These are phyloP conservation scores for Sphenostylis stenocarpa DNA, from an alignment of 306 rosid species.

Conservation along the genomic window DNA sequence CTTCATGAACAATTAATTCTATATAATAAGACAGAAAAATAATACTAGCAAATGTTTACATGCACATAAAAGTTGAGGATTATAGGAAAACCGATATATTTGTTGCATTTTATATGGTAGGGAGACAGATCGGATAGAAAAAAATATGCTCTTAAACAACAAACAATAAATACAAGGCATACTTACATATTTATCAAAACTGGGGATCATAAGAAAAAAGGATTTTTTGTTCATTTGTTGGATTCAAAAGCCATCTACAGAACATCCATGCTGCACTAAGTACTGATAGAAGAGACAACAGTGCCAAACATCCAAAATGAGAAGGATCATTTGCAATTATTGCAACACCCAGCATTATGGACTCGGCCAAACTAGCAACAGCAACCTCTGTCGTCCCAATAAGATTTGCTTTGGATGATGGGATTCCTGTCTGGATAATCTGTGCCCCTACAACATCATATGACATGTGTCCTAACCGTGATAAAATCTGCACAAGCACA, in stretches of 20 bases:
- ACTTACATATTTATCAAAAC: constrained; percentile 52
- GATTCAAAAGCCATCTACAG: constrained; percentile 87
- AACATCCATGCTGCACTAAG: constrained; percentile 84
- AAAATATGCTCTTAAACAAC: background rate
- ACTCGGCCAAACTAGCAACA: constrained; percentile 94
- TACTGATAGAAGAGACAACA: constrained; percentile 80
- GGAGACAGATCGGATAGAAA: background rate
- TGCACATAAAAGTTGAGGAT: constrained; percentile 39
- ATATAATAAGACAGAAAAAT: background rate
- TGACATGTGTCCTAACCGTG: constrained; percentile 95
- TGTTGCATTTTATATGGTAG: constrained; percentile 22
- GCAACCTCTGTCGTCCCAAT: constrained; percentile 94
- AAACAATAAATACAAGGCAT: background rate
- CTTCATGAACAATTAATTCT: background rate
- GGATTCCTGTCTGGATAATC: constrained; percentile 93
- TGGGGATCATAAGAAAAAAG: constrained; percentile 71
- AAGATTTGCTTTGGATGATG: constrained; percentile 90
- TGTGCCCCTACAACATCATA: constrained; percentile 92
- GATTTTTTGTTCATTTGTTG: constrained; percentile 72
- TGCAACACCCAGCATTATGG: constrained; percentile 81
- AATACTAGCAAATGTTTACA: constrained; percentile 31
- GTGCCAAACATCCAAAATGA: constrained; percentile 72
- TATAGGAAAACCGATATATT: constrained; percentile 52
- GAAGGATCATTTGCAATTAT: constrained; percentile 82
- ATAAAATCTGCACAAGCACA: constrained; percentile 63